A percentile compares a stretch with the other conserved stretches of the same genome.
Evolutionary conservation across 2,329 filamentous ascomycete species (phyloP).

Genomic region (Malbranchea zuffiana): DNA sequence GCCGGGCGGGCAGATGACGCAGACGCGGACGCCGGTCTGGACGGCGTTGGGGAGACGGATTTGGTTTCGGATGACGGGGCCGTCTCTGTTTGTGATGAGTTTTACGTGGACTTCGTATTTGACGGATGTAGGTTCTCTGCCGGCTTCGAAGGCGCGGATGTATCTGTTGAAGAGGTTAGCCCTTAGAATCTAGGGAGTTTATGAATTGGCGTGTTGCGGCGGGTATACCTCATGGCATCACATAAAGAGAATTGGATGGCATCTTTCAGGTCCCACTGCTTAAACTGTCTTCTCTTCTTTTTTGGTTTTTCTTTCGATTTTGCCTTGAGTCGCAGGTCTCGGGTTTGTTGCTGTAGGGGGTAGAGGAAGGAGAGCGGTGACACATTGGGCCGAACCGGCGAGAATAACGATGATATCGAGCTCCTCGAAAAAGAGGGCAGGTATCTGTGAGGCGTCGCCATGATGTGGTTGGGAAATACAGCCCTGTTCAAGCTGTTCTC

Average conservation of each 20-base stretch:
- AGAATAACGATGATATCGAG: conserved; percentile 9
- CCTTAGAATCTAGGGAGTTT: no score
- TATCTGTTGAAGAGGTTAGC: conserved; percentile 54
- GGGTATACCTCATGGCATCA: conserved; percentile 70
- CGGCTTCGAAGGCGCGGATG: conserved; percentile 84
- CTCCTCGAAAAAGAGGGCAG: conserved; percentile 14
- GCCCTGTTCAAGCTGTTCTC: no score
- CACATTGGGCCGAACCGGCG: conserved; percentile 10
- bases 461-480: no score
- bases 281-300: conserved; percentile 53
- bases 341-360: conserved; percentile 15
- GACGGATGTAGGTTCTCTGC: conserved; percentile 55
- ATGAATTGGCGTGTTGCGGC: conserved; percentile 12
- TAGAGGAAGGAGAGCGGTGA: conserved; percentile 13
- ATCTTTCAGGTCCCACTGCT: conserved; percentile 51
- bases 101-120: conserved; percentile 89
- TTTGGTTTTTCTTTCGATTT: conserved; percentile 20
- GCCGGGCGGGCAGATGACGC: conserved; percentile 78
- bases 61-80: conserved; percentile 75
- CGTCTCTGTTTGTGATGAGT: conserved; percentile 72
- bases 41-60: conserved; percentile 82
- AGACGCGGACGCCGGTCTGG: conserved; percentile 77
- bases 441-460: conserved; percentile 14
- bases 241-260: conserved; percentile 68
- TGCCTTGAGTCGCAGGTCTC: conserved; percentile 7